These are phyloP conservation scores for Arthrocladium fulminans DNA, from an alignment of 2,329 filamentous ascomycete species.

Conservation along the genomic window DNA sequence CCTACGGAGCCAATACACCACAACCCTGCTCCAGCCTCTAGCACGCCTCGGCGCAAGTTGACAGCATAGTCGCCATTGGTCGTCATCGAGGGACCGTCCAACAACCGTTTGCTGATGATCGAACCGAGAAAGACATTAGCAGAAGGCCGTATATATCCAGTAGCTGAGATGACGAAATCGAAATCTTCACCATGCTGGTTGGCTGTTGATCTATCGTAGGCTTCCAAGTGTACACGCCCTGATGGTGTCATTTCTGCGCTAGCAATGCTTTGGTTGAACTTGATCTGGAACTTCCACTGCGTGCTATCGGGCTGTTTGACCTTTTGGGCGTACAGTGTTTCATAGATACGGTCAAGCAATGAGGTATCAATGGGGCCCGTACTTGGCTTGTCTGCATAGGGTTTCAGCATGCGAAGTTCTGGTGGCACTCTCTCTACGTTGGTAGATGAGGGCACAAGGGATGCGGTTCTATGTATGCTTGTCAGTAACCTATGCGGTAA, in stretches of 20 bases:
- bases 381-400: neutral
- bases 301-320: constrained; percentile 17
- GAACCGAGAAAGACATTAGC: constrained; percentile 63
- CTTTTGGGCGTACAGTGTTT: constrained; percentile 15
- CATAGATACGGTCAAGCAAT: constrained; percentile 32
- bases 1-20: constrained; percentile 95
- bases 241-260: constrained; percentile 4
- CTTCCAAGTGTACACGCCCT: constrained; percentile 2
- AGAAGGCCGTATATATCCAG: constrained; percentile 49
- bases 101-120: neutral
- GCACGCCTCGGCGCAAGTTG: constrained; percentile 57
- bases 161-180: constrained; percentile 18
- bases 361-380: neutral
- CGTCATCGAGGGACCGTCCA: constrained; percentile 43
- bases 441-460: too few relatives aligned
- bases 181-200: constrained; percentile 3
- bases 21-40: constrained; percentile 66
- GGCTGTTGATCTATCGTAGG: neutral
- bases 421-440: neutral
- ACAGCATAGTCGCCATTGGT: constrained; percentile 70
- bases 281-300: constrained; percentile 17
- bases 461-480: neutral
- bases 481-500: neutral
- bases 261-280: constrained; percentile 8
- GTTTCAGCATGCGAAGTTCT: neutral